Evolutionary conservation across 768 basidiomycete species (phyloP).

Genomic region (Rhodocollybia butyracea): DNA sequence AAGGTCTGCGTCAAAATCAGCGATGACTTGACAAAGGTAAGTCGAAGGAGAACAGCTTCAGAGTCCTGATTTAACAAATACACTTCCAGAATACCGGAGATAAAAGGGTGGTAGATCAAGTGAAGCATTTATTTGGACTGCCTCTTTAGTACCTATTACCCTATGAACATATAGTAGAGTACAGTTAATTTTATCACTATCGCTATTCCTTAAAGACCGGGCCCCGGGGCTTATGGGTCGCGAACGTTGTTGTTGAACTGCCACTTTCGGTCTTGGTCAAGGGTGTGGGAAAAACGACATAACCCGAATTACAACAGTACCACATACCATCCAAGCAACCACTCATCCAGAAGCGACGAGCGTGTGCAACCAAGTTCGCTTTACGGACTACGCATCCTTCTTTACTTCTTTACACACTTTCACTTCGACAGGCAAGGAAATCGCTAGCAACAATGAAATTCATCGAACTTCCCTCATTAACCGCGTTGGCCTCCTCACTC

Average conservation of each 20-base stretch:
- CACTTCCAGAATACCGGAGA: slow-evolving; percentile 64
- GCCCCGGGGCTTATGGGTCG: no score
- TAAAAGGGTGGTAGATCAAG: slow-evolving; percentile 49
- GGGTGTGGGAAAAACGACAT: no score
- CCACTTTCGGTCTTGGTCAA: no score
- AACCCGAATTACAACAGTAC: no score
- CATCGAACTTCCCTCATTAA: slow-evolving; percentile 79
- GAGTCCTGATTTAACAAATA: background rate
- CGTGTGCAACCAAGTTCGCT: no score
- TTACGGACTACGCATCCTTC: no score
- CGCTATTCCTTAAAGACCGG: no score
- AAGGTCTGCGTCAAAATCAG: slow-evolving; percentile 89
- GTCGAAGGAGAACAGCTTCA: background rate
- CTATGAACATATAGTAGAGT: background rate
- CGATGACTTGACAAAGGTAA: slow-evolving; percentile 81
- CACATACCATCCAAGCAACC: no score
- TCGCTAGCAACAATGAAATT: slow-evolving; percentile 66
- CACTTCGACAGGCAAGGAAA: background rate
- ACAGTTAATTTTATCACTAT: no score
- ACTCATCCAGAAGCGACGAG: no score
- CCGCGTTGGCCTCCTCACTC: slow-evolving; percentile 72
- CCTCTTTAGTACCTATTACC: background rate
- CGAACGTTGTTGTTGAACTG: no score
- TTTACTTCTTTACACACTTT: background rate
- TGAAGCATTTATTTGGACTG: slow-evolving; percentile 52